Percentiles rank a stretch among this genome's conserved stretches.
Conservation (phyloP, 306 rosid genomes). For the Malus asiatica region DNA sequence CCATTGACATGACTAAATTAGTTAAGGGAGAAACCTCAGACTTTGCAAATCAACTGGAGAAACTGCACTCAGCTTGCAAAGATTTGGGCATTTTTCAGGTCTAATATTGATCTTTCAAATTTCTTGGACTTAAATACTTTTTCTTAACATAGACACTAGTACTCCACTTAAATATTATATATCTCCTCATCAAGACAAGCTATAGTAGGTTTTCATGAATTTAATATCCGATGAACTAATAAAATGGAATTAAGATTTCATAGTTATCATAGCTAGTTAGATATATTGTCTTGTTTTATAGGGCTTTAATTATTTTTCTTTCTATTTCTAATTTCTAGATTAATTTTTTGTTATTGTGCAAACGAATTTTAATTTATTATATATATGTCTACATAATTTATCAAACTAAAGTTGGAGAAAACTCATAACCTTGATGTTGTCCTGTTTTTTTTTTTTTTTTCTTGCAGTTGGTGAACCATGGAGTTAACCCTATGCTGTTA, state of each 20-base stretch:
- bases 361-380: no score
- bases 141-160: background rate
- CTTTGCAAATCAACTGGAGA: conserved; percentile 21
- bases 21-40: conserved; percentile 3
- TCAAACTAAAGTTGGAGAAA: background rate
- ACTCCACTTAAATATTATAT: background rate
- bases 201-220: no score
- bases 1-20: conserved; percentile 40
- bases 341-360: no score
- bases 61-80: conserved; percentile 51
- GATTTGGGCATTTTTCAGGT: conserved; percentile 88
- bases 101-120: background rate
- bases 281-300: no score
- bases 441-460: background rate
- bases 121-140: background rate
- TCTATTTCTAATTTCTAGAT: no score
- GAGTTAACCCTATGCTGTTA: conserved; percentile 37
- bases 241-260: no score
- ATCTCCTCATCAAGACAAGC: no score
- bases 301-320: no score
- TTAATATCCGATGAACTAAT: no score
- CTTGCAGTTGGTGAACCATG: conserved; percentile 70
- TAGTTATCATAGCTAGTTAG: no score
- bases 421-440: background rate
- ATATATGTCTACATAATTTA: background rate